A percentile compares a stretch with the other conserved stretches of the same genome.
Evolutionary conservation across 2,329 filamentous ascomycete species (phyloP).

Genomic region (Huntiella moniliformis): DNA sequence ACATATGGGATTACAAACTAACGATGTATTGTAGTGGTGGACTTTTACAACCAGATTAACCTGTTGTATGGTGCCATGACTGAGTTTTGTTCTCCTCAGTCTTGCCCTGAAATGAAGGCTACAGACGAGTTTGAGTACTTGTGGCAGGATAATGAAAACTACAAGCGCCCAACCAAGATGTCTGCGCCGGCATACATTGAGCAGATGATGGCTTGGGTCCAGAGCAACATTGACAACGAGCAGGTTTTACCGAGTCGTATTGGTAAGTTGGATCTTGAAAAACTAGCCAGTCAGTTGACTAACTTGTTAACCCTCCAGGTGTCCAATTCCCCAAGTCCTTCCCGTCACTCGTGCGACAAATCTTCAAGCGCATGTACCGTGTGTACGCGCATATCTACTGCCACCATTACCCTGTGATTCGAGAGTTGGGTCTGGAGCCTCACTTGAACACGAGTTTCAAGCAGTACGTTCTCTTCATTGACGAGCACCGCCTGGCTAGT

Average conservation of each 20-base stretch:
- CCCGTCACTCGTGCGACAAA: slow-evolving; percentile 70
- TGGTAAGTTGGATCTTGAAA: slow-evolving; percentile 27
- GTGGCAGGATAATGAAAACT: slow-evolving; percentile 91
- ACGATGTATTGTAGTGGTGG: slow-evolving; percentile 51
- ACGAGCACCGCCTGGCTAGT: slow-evolving; percentile 81
- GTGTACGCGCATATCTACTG: slow-evolving; percentile 99
- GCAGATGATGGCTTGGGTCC: slow-evolving; percentile 93
- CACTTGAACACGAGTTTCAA: slow-evolving; percentile 99
- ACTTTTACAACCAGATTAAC: slow-evolving; percentile 99
- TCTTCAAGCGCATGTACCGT: slow-evolving; percentile 97
- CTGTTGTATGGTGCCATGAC: slow-evolving; percentile 96
- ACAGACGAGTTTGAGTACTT: slow-evolving; percentile 99
- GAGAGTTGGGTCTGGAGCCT: slow-evolving; percentile 84
- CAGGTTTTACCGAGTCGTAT: slow-evolving; percentile 86
- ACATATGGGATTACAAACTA: background rate
- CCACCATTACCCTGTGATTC: slow-evolving; percentile 94
- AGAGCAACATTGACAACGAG: slow-evolving; percentile 89
- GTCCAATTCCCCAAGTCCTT: slow-evolving; percentile 93
- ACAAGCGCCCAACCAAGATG: slow-evolving; percentile 95
- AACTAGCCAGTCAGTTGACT: background rate
- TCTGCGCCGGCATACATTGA: slow-evolving; percentile 93
- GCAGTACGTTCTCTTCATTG: slow-evolving; percentile 96
- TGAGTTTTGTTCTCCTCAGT: slow-evolving; percentile 93
- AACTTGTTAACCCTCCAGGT: slow-evolving; percentile 27
- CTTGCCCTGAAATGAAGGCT: slow-evolving; percentile 99